These are phyloP conservation scores for Chrysanthemum seticuspe DNA, from an alignment of 129 eudicot species.

Conservation along the genomic window DNA sequence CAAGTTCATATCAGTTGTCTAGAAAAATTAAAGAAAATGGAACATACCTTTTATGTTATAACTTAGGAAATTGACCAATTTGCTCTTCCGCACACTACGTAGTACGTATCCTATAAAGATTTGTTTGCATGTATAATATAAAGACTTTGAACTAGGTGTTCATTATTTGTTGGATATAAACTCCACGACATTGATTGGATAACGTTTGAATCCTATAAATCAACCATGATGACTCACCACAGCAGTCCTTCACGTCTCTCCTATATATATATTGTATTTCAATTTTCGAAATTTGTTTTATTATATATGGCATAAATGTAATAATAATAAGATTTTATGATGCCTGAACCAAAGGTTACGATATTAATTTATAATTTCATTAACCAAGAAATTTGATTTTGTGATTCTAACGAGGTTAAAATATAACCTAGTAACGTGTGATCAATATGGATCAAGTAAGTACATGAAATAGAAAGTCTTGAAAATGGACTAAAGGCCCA, in stretches of 20 bases:
- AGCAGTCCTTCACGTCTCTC: slow-evolving; percentile 25
- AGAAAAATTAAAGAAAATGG: not conserved
- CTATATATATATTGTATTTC: not conserved
- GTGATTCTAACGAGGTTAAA: too few relatives aligned
- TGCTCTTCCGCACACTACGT: not conserved
- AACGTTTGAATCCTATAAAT: slow-evolving; percentile 15
- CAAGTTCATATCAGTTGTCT: not conserved
- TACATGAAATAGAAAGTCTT: too few relatives aligned
- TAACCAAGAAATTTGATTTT: too few relatives aligned
- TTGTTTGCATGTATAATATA: slow-evolving; percentile 5
- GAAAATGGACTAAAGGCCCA: too few relatives aligned
- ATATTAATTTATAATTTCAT: too few relatives aligned
- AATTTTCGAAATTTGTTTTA: not conserved
- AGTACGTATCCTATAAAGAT: too few relatives aligned
- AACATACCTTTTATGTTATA: slow-evolving; percentile 1
- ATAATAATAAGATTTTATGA: too few relatives aligned
- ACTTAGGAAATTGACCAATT: not conserved
- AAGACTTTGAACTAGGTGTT: not conserved
- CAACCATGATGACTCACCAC: slow-evolving; percentile 25
- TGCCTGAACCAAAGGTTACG: too few relatives aligned
- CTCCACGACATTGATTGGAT: slow-evolving; percentile 25
- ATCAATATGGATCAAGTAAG: too few relatives aligned
- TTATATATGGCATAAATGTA: too few relatives aligned
- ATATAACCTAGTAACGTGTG: too few relatives aligned
- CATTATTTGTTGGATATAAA: slow-evolving; percentile 6